These are phyloP conservation scores for Colletotrichum liaoningense DNA, from an alignment of 2,329 filamentous ascomycete genomes.

Conservation along the genomic window DNA sequence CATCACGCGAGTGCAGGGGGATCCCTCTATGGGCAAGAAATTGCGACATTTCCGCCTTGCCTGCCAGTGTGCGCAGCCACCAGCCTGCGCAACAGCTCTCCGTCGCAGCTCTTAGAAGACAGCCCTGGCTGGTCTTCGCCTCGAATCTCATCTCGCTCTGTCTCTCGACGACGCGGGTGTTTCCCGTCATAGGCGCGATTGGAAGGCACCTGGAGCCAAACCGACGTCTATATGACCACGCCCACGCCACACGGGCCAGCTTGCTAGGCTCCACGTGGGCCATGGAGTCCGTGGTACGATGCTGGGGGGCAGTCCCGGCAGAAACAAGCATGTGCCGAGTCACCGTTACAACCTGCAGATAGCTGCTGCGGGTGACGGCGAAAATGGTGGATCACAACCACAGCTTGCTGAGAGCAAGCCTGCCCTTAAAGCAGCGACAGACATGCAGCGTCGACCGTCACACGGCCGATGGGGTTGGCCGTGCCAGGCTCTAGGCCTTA, in stretches of 20 bases:
- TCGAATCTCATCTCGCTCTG: constrained; percentile 12
- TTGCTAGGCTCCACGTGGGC: constrained; percentile 31
- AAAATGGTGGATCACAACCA: constrained; percentile 4
- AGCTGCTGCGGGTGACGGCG: constrained; percentile 20
- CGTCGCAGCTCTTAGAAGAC: not conserved
- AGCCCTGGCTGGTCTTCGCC: not conserved
- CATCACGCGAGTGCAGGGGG: constrained; percentile 29
- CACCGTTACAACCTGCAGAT: constrained; percentile 31
- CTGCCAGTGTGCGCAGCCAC: not conserved
- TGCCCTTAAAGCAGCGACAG: constrained; percentile 29
- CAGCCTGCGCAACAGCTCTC: not conserved
- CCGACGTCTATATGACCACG: constrained; percentile 13
- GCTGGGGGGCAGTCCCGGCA: constrained; percentile 33
- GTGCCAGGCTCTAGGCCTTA: not conserved
- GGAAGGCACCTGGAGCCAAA: not conserved
- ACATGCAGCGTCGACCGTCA: constrained; percentile 16
- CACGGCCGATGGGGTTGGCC: constrained; percentile 17
- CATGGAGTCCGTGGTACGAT: constrained; percentile 28
- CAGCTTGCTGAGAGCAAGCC: not conserved
- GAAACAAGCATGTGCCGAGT: constrained; percentile 37
- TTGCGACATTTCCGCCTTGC: constrained; percentile 29
- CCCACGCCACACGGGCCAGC: constrained; percentile 24
- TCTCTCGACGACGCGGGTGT: not conserved
- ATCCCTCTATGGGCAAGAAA: constrained; percentile 9
- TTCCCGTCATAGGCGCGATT: not conserved